A percentile compares a stretch with the other conserved stretches of the same genome.
These are phyloP conservation scores for Sisymbrium altissimum DNA, from an alignment of 345 rosid species.

Conservation along the genomic window DNA sequence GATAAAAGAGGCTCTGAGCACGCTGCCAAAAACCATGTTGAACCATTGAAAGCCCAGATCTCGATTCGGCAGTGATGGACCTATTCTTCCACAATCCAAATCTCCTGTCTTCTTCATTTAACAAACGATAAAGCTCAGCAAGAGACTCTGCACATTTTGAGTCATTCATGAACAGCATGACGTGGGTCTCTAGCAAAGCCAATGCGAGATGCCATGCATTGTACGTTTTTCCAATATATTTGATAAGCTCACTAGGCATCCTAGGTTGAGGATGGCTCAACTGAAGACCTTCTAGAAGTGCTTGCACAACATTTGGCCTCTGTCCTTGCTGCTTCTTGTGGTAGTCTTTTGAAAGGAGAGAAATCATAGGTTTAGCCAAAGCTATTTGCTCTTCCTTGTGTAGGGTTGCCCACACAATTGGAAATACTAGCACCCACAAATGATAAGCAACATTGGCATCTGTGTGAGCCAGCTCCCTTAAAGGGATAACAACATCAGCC, in stretches of 20 bases:
- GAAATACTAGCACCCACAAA: conserved; percentile 98
- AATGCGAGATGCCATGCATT: conserved; percentile 97
- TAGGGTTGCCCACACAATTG: conserved; percentile 93
- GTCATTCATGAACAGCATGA: conserved; percentile 83
- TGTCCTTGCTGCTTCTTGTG: conserved; percentile 94
- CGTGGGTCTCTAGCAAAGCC: conserved; percentile 94
- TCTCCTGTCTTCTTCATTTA: conserved; percentile 99
- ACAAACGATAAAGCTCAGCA: conserved; percentile 92
- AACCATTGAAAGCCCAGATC: conserved; percentile 92
- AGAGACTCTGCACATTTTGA: conserved; percentile 91
- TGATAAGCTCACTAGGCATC: conserved; percentile 97
- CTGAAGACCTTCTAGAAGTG: conserved; percentile 96
- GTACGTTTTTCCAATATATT: conserved; percentile 91
- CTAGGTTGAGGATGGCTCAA: conserved; percentile 99
- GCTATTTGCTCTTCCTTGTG: conserved; percentile 81
- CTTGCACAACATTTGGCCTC: conserved; percentile 99
- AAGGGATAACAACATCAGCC: conserved; percentile 81
- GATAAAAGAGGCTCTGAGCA: conserved; percentile 87
- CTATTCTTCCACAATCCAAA: conserved; percentile 98
- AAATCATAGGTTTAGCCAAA: conserved; percentile 86
- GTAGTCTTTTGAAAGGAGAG: conserved; percentile 82
- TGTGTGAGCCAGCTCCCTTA: conserved; percentile 90
- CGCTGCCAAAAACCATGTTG: conserved; percentile 99
- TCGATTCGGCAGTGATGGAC: conserved; percentile 89
- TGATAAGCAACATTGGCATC: conserved; percentile 97